Base-by-base conservation (phyloP, 192 early-diverging fungal species). In the Linnemannia schmuckeri region DNA sequence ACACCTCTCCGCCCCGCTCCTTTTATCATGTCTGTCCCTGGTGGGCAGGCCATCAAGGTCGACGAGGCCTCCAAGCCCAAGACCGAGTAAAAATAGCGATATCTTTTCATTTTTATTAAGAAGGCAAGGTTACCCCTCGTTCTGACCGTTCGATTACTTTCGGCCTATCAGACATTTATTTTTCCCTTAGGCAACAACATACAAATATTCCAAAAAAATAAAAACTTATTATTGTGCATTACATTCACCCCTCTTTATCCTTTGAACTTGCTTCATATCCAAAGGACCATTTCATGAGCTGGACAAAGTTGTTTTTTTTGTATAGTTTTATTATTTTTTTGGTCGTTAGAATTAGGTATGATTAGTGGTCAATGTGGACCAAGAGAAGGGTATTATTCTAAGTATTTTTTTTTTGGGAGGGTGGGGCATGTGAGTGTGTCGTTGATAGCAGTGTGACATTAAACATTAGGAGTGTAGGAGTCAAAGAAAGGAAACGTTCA, bases 1-100 rank as follows among this genome's bases (percentile, higher is more conserved):
- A 74, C 87, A 40, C 89, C 89, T 35, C 72, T 86, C 52, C 78
- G 83, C 70, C 83, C 83, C 68, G 74, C 71, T 52, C 83, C 83
- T 5, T 86, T 86, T 73, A 75, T 86, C 35, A 86, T 86, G 83
- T 20, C 79, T 18, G 83, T 87, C 24, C 84, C 79, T 74, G 79
- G 79, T 18, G 84, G 84, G 30, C 79, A 78, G 63, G 75, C 79
- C 49, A 78, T 87, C 70, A 87, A 87, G 75, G 84, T 81, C 24
- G 84, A 87, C 20, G 84, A 87, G 42, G 63, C 72, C 37, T 27
- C 84, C 47, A 87, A 87, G 84, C 84, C 84, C 78, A 87, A 87
- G 75, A 87, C 84, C 3, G 84, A 87, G 76, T 87, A 81, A 70
- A 52, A 52, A 49, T 10, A 44, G 42, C 10, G 0, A 18, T 20